These are phyloP conservation scores for Neurospora hispaniola DNA, from an alignment of 495 filamentous ascomycete species.

Conservation along the genomic window DNA sequence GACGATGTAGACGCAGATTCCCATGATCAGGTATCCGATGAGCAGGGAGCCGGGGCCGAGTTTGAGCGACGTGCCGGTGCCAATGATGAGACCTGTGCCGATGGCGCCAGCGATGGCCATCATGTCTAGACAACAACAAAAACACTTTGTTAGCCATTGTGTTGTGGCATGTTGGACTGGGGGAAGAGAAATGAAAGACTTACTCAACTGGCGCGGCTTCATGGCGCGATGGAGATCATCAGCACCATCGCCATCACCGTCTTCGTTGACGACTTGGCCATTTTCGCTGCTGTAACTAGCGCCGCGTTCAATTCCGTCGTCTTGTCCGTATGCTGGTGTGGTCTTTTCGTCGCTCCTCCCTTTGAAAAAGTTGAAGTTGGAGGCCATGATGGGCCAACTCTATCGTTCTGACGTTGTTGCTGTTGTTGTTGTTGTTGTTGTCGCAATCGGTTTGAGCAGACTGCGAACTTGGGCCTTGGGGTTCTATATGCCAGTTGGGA, in stretches of 20 bases:
- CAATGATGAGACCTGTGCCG: conserved; percentile 45
- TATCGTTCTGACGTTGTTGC: not conserved
- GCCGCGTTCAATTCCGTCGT: conserved; percentile 1
- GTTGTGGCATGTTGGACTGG: not conserved
- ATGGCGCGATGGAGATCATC: conserved; percentile 28
- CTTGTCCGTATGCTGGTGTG: conserved; percentile 6
- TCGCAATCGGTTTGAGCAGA: not conserved
- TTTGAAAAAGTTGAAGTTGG: conserved; percentile 7
- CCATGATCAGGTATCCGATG: conserved; percentile 49
- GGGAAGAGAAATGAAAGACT: not conserved
- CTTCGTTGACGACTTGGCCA: conserved; percentile 8
- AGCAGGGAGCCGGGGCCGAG: conserved; percentile 53
- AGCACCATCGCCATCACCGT: conserved; percentile 2
- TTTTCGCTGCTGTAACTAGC: conserved; percentile 11
- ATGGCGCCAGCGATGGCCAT: conserved; percentile 84
- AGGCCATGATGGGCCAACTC: conserved; percentile 6
- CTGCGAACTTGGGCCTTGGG: no score
- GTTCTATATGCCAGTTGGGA: not conserved
- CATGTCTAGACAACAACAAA: conserved; percentile 20
- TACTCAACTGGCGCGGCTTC: conserved; percentile 28
- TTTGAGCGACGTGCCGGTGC: conserved; percentile 18
- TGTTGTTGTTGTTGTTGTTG: not conserved
- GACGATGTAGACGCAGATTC: conserved; percentile 37
- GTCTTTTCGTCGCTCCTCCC: conserved; percentile 16
- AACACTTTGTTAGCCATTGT: not conserved